phyloP scores from a whole-genome alignment of 495 filamentous ascomycete species.

The Ramalina intermedia region DNA sequence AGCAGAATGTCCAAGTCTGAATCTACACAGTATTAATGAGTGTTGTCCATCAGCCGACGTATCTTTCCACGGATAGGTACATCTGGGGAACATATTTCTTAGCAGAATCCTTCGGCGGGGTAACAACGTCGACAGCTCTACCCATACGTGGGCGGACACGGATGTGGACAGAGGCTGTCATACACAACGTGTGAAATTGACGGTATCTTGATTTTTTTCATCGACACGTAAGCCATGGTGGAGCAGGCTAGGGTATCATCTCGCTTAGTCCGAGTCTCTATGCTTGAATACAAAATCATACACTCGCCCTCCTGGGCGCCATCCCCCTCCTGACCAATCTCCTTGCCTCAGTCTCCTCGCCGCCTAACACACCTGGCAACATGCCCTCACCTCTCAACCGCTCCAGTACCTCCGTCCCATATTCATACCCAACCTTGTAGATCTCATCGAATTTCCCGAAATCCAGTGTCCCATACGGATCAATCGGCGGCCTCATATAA shows the following conservation, averaged over 20 bases:
- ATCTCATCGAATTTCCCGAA: conserved; percentile 98
- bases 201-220: neutral
- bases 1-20: no score
- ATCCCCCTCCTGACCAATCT: conserved; percentile 79
- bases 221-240: neutral
- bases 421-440: conserved; percentile 73
- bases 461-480: conserved; percentile 83
- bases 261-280: neutral
- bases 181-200: no score
- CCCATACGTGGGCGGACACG: no score
- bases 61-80: no score
- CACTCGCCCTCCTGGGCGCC: conserved; percentile 86
- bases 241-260: neutral
- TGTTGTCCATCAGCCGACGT: no score
- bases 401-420: conserved; percentile 63
- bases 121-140: no score
- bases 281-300: conserved; percentile 26
- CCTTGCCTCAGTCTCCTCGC: conserved; percentile 82
- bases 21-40: no score
- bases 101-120: no score
- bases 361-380: conserved; percentile 37
- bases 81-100: no score
- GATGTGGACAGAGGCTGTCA: no score
- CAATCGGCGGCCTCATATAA: conserved; percentile 92
- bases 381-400: conserved; percentile 61